Evolutionary conservation across 768 basidiomycete species (phyloP), one percentile per base, ranked within the genome.

Genomic region (Phylloporus scabripes): DNA sequence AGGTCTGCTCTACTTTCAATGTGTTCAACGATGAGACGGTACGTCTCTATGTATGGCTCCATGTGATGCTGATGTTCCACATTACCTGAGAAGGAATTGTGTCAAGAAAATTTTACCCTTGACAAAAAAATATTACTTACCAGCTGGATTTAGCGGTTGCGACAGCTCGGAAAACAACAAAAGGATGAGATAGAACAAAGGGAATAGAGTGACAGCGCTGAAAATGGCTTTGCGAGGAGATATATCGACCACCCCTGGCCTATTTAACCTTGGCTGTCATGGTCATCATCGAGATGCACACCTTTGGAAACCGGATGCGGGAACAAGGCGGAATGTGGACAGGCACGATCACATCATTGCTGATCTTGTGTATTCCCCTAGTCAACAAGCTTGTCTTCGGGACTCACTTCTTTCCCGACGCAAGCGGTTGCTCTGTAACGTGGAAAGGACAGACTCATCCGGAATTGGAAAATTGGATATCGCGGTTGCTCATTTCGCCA

Each of bases 1-100:
- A 86, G 70, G 61, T 84, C 82, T 56, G 70, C 60, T 42, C 74
- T 78, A 56, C 64, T 77, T 47, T 64, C 71, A 53, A 80, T 72
- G 65, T 76, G 59, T 58, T 73, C 73, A 37, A 78, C 77, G 59
- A 85, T 77, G 59, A 73, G 73, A 66, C 72, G 75, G 69, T 77
- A 81, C 45, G 72, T 73, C 71, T 83, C 81, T 64, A 73, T 67
- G 51, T 82, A 78, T 53, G 81, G 61, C 59, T 77, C 78, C 83
- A 83, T 83, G 57, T 66, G 72, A 55, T 46, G 51, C 50, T 53
- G 56, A 55, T 55, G 53, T 52, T 38, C 42, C 33, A 69, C 75
- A 79, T 79, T 67, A 51, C 62, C 54, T 64, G 14, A 17, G 32
- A 40, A 28, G 20, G 14, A 2, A 18, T 28, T 18, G 21, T 5